Evolutionary conservation across 768 basidiomycete genomes (phyloP).

Genomic region (Russula abietina): DNA sequence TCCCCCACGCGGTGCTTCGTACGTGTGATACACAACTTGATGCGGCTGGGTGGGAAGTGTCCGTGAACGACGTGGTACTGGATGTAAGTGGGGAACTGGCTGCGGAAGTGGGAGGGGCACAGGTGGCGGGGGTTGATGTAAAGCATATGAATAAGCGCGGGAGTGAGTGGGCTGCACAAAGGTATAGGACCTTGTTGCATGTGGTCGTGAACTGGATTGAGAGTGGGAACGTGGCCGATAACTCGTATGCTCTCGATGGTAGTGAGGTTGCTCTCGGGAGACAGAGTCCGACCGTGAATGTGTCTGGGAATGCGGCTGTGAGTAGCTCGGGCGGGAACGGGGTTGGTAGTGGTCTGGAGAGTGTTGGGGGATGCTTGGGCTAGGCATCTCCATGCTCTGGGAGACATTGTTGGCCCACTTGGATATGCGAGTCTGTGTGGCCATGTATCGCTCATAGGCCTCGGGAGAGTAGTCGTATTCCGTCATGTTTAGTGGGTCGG

Average conservation of each 20-base stretch:
- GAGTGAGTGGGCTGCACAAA: constrained; percentile 15
- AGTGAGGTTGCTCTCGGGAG: constrained; percentile 1
- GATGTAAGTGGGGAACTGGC: background rate
- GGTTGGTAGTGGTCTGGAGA: background rate
- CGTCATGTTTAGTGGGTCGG: constrained; percentile 38
- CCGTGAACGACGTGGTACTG: constrained; percentile 13
- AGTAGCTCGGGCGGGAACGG: constrained; percentile 10
- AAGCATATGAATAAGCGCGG: constrained; percentile 22
- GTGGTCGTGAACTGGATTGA: constrained; percentile 6
- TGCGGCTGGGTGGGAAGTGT: constrained; percentile 17
- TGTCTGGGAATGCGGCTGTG: constrained; percentile 9
- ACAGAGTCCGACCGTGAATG: constrained; percentile 16
- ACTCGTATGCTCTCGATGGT: background rate
- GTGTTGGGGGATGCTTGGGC: background rate
- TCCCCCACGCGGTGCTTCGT: constrained; percentile 17
- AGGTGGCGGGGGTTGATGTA: constrained; percentile 3
- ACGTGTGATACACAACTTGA: constrained; percentile 13
- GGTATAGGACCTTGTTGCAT: constrained; percentile 1
- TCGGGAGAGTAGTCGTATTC: constrained; percentile 59
- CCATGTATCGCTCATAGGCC: constrained; percentile 42
- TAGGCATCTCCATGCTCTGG: constrained; percentile 32
- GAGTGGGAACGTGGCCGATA: constrained; percentile 14
- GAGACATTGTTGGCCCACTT: constrained; percentile 40
- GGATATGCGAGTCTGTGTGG: constrained; percentile 43
- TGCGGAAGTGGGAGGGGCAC: constrained; percentile 13